Base-by-base conservation (phyloP, 2,329 filamentous ascomycete species). In the Fusarium concolor region DNA sequence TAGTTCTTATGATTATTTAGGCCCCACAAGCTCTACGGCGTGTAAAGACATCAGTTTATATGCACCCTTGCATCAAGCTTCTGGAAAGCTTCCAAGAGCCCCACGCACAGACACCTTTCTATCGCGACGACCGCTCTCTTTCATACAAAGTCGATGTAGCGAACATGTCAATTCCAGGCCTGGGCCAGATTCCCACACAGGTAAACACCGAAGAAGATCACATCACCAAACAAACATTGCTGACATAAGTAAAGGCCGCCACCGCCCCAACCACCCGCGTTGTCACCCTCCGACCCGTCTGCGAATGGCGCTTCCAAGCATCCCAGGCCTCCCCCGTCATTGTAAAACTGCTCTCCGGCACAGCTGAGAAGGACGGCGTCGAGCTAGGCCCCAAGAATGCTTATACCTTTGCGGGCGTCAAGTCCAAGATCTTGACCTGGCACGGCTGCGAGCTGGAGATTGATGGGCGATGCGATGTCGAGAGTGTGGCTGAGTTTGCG, bases 361-460 rank as follows among this genome's bases (percentile, higher is more conserved):
- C 90, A 2, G 96, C 95, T 47, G 96, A 99, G 79, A 89, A 97
- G 75, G 97, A 98, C 77, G 96, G 96, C 76, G 94, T 95, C 56
- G 96, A 99, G 81, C 90, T 99, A 42, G 94, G 94, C 12, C 86
- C 88, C 11, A 91, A 91, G 57, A 91, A 91, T 51, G 85, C 87
- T 11, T 98, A 98, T 82, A 90, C 85, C 31, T 95, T 99, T 79
- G 86, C 87, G 44, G 92, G 93, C 56, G 87, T 87, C 71, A 96
- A 96, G 82, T 92, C 92, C 59, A 94, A 95, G 64, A 91, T 99
- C 74, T 92, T 92, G 78, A 97, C 94, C 50, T 97, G 93, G 91
- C 89, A 95, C 75, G 95, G 96, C 73, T 97, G 94, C 80, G 89
- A 89, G 53, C 82, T 99, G 63, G 92, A 97, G 78, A 85, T 97